Percentiles rank a stretch among this genome's conserved stretches.
These are phyloP conservation scores for Diaporthe amygdali DNA, from an alignment of 2,329 filamentous ascomycete species.

Conservation along the genomic window DNA sequence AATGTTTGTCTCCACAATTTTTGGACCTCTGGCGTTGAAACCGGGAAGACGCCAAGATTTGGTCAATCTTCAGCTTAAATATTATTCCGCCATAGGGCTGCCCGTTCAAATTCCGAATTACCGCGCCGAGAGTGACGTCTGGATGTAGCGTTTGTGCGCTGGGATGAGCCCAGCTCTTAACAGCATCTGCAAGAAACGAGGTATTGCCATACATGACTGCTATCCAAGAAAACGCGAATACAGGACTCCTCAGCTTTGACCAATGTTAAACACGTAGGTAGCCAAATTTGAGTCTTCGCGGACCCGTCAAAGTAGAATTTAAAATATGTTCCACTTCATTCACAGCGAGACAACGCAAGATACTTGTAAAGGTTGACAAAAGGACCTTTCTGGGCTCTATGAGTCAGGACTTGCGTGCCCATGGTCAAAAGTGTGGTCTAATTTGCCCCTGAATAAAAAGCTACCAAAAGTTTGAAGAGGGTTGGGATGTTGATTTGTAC, in stretches of 20 bases:
- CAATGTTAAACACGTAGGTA: not conserved
- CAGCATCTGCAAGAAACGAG: not conserved
- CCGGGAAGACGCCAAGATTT: not conserved
- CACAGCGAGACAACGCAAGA: not conserved
- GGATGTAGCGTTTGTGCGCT: not conserved
- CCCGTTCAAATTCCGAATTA: not conserved
- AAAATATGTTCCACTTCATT: not conserved
- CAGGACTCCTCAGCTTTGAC: not conserved
- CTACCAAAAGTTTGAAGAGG: not conserved
- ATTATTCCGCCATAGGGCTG: not conserved
- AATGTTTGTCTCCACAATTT: not conserved
- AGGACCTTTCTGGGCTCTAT: not conserved
- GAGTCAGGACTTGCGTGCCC: not conserved
- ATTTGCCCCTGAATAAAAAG: not conserved
- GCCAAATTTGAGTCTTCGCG: not conserved
- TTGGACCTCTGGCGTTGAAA: not conserved
- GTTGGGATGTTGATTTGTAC: not conserved
- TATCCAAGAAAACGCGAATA: no score
- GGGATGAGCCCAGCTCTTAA: not conserved
- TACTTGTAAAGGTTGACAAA: no score
- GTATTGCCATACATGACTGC: no score
- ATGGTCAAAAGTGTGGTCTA: not conserved
- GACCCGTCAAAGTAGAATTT: not conserved
- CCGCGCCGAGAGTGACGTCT: not conserved
- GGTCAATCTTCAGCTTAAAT: not conserved